A percentile compares a stretch with the other conserved stretches of the same genome.
These are phyloP conservation scores for Suillus placidus DNA, from an alignment of 768 basidiomycete genomes.

Conservation along the genomic window DNA sequence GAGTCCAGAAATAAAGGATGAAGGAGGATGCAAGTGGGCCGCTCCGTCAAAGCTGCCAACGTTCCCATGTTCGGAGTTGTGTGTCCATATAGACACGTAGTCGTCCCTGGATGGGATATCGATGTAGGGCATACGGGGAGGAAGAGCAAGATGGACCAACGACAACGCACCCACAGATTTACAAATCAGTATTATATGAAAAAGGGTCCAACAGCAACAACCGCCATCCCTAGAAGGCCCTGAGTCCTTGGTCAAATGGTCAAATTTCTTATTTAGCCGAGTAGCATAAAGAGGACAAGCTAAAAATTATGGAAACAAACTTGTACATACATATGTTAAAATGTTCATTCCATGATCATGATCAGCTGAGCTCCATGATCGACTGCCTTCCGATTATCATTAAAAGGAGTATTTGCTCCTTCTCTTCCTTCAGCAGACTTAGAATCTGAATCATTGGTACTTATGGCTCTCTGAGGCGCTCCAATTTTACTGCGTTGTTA, in stretches of 20 bases:
- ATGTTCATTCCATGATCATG: not conserved
- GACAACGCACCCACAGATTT: slow-evolving; percentile 6
- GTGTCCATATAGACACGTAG: slow-evolving; percentile 69
- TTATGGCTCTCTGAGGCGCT: not conserved
- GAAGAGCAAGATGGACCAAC: not conserved
- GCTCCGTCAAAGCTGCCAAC: slow-evolving; percentile 68
- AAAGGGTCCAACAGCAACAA: slow-evolving; percentile 6
- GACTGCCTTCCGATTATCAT: too few relatives aligned
- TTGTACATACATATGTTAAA: not conserved
- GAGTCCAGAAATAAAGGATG: slow-evolving; percentile 72
- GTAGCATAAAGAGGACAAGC: slow-evolving; percentile 15
- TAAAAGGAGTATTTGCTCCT: not conserved
- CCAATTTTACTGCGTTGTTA: not conserved
- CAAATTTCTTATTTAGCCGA: slow-evolving; percentile 27
- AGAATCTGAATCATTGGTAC: not conserved
- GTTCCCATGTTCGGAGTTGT: slow-evolving; percentile 64
- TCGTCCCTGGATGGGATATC: slow-evolving; percentile 64
- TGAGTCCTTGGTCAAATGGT: slow-evolving; percentile 19
- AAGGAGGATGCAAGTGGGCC: slow-evolving; percentile 67
- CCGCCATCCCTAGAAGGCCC: slow-evolving; percentile 11
- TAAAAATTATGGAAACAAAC: not conserved
- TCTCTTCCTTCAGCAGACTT: not conserved
- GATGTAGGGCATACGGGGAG: slow-evolving; percentile 62
- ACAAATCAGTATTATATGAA: slow-evolving; percentile 22
- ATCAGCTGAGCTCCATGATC: not conserved